Evolutionary conservation across 2,329 filamentous ascomycete species (phyloP).

Genomic region (Helicocarpus griseus): DNA sequence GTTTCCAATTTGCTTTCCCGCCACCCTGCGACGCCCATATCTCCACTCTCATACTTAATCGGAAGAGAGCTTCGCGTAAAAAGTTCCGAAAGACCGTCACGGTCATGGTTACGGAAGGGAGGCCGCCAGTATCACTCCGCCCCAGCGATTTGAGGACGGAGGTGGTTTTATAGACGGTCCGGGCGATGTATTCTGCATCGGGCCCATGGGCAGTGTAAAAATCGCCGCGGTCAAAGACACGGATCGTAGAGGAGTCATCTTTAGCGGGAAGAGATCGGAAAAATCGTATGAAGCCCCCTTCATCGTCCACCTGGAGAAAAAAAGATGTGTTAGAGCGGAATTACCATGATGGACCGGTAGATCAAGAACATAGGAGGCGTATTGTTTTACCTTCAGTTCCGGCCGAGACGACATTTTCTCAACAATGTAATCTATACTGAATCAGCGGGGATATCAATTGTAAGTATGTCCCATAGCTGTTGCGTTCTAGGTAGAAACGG

Average conservation of each 20-base stretch:
- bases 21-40: slow-evolving; percentile 70
- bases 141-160: slow-evolving; percentile 89
- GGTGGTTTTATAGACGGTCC: slow-evolving; percentile 91
- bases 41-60: slow-evolving; percentile 80
- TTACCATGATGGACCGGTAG: background rate
- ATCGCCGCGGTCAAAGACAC: slow-evolving; percentile 88
- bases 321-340: slow-evolving; percentile 8
- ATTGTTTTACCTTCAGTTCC: slow-evolving; percentile 53
- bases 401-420: slow-evolving; percentile 59
- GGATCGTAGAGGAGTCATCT: slow-evolving; percentile 56
- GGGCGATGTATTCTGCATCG: slow-evolving; percentile 40
- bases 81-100: slow-evolving; percentile 93
- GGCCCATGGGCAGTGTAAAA: slow-evolving; percentile 65
- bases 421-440: slow-evolving; percentile 7
- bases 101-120: slow-evolving; percentile 92
- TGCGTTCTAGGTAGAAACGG: background rate
- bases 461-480: background rate
- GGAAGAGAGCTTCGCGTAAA: slow-evolving; percentile 85
- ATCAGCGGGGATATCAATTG: background rate
- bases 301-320: slow-evolving; percentile 69
- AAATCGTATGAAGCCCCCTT: slow-evolving; percentile 91
- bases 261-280: slow-evolving; percentile 74
- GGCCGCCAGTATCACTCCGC: slow-evolving; percentile 68
- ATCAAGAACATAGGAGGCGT: background rate
- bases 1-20: slow-evolving; percentile 77